phyloP scores from a whole-genome alignment of 495 filamentous ascomycete genomes.

The Penicillium mononematosum region DNA sequence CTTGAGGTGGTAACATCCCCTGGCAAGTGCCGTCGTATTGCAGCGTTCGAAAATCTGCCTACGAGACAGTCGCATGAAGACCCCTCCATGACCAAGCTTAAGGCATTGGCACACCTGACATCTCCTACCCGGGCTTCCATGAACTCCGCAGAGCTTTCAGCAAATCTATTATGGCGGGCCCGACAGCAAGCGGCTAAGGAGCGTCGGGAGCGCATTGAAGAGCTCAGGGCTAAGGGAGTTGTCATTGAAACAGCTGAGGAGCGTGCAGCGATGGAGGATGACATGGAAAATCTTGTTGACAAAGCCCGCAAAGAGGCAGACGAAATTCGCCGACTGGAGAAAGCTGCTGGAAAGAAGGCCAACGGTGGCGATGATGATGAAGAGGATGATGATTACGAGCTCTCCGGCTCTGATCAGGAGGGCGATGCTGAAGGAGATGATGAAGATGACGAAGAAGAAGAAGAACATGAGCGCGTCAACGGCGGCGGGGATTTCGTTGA shows the following conservation, averaged over 20 bases:
- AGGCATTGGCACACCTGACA: conserved; percentile 72
- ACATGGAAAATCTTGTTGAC: conserved; percentile 83
- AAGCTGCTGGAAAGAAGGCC: conserved; percentile 60
- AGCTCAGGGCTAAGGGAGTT: conserved; percentile 74
- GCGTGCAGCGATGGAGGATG: conserved; percentile 70
- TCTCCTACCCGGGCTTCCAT: conserved; percentile 60
- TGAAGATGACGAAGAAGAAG: conserved; percentile 40
- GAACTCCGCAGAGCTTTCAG: conserved; percentile 67
- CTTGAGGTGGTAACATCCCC: conserved; percentile 57
- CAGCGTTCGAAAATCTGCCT: conserved; percentile 70
- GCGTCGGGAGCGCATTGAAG: conserved; percentile 73
- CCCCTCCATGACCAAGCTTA: conserved; percentile 63
- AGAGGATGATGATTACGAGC: conserved; percentile 55
- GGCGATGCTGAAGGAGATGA: conserved; percentile 32
- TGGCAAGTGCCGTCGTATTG: conserved; percentile 42
- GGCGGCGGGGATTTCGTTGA: conserved; percentile 37
- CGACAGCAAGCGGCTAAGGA: conserved; percentile 77
- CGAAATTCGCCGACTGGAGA: conserved; percentile 74
- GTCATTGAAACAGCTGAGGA: conserved; percentile 85
- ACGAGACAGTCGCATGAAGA: conserved; percentile 57
- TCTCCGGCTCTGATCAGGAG: conserved; percentile 55
- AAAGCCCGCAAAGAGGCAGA: conserved; percentile 78
- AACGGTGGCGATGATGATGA: conserved; percentile 67
- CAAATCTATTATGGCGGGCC: conserved; percentile 63
- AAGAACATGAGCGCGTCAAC: conserved; percentile 35